phyloP scores from a whole-genome alignment of 1,284 basidiomycete species.

The Trametes versicolor region DNA sequence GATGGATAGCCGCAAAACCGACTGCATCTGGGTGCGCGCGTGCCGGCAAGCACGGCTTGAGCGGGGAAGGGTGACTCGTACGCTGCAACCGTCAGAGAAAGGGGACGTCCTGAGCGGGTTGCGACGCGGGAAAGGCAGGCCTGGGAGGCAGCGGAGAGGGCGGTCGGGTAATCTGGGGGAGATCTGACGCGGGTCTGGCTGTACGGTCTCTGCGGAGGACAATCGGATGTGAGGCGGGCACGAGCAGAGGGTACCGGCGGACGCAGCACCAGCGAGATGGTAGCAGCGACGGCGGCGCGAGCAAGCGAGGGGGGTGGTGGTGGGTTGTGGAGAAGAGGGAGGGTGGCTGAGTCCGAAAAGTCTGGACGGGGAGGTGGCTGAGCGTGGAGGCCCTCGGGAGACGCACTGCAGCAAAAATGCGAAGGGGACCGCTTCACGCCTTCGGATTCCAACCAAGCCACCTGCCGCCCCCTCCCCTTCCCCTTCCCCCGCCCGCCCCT shows the following conservation, averaged over 20 bases:
- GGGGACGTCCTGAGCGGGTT: constrained; percentile 11
- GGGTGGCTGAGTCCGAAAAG: constrained; percentile 36
- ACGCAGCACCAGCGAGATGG: constrained; percentile 5
- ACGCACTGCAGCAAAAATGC: constrained; percentile 47
- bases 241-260: constrained; percentile 19
- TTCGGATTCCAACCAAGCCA: constrained; percentile 44
- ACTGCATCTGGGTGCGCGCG: constrained; percentile 17
- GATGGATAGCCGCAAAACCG: constrained; percentile 7
- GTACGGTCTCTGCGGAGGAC: constrained; percentile 22
- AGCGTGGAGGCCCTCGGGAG: constrained; percentile 43
- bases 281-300: neutral
- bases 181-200: constrained; percentile 31
- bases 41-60: constrained; percentile 18
- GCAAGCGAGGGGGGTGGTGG: constrained; percentile 23
- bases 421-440: constrained; percentile 45
- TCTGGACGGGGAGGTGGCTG: constrained; percentile 36
- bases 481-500: constrained; percentile 39
- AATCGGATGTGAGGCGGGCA: constrained; percentile 26
- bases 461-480: constrained; percentile 39
- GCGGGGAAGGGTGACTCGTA: constrained; percentile 13
- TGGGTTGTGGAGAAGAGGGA: constrained; percentile 23
- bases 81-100: neutral
- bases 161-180: constrained; percentile 25
- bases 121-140: constrained; percentile 11
- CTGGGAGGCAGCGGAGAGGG: constrained; percentile 20